Percentiles rank a stretch among this genome's conserved stretches.
Conservation (phyloP, 129 eudicot genomes). For the Centaurea solstitialis region DNA sequence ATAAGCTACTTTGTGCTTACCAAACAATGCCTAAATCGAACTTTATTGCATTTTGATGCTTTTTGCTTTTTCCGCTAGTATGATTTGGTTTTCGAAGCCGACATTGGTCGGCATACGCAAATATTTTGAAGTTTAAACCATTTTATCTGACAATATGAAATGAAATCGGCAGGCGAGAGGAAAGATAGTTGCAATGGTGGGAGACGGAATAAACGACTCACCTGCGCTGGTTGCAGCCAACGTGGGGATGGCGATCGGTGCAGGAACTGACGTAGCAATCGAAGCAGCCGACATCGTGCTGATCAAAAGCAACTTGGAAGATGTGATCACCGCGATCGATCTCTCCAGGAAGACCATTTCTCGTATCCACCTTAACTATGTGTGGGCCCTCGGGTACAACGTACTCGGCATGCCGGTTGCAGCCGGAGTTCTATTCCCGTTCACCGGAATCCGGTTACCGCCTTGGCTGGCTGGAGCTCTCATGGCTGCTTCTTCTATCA, state of each 20-base stretch:
- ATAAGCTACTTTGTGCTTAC: too few relatives aligned
- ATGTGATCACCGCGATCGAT: conserved; percentile 60
- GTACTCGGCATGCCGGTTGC: conserved; percentile 63
- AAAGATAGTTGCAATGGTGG: conserved; percentile 60
- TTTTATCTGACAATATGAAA: neutral
- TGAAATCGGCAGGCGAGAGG: conserved; percentile 40
- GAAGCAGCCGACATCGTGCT: conserved; percentile 71
- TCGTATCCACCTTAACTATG: conserved; percentile 52
- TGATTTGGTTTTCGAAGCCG: neutral
- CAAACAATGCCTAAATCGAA: too few relatives aligned
- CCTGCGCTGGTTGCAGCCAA: conserved; percentile 66
- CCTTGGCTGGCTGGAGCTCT: conserved; percentile 78
- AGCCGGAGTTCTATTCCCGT: conserved; percentile 56
- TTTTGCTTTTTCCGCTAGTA: neutral
- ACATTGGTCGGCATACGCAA: neutral
- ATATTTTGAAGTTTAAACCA: neutral
- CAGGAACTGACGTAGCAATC: conserved; percentile 65
- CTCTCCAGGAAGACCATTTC: conserved; percentile 57
- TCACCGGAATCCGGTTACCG: conserved; percentile 53
- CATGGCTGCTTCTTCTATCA: conserved; percentile 70
- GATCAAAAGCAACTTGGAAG: conserved; percentile 61
- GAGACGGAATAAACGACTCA: conserved; percentile 68
- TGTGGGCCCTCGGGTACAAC: conserved; percentile 67
- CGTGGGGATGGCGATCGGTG: conserved; percentile 68
- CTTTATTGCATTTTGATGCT: neutral